Evolutionary conservation across 495 filamentous ascomycete species (phyloP), one percentile per base, ranked within the genome.

Genomic region (Talaromyces nanjingensis): DNA sequence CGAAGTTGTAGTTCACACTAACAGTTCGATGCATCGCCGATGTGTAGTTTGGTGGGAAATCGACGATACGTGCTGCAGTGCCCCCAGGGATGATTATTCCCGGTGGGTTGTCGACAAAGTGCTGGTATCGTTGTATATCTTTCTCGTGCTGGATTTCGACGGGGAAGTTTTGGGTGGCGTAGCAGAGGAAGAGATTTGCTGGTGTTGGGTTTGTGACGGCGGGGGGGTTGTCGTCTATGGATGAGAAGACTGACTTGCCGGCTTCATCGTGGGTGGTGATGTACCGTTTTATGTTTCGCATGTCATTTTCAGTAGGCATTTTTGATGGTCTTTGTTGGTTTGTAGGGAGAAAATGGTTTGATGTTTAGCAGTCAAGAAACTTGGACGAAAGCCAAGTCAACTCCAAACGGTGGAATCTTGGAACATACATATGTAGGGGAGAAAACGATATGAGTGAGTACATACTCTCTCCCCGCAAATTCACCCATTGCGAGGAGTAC

Each of bases 1-100:
- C 78, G 63, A 89, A 78, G 14, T 86, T 86, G 63, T 87, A 89
- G 65, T 90, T 87, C 2, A 91, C 69, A 2, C 76, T 81, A 67
- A 84, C 77, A 6, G 88, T 89, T 0, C 86, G 76, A 66, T 90
- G 88, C 86, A 90, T 71, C 14, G 70, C 18, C 16, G 54, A 57
- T 57, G 54, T 24, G 54, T 29, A 57, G 22, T 31, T 29, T 6
- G 60, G 60, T 5, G 34, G 34, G n/a, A 63, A 47, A n/a, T 63
- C 42, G 39, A 63, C 39, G 45, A 63, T 47, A 18, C 60, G 33
- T 39, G 45, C 25, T 31, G 45, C 60, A 22, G 60, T 4, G 60
- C 60, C 60, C 0, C 60, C 42, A 0, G 54, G 54, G 18, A 57
- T 31, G 54, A 57, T 57, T 9, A 57, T 57, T 57, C 54, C 54